Evolutionary conservation across 2,329 filamentous ascomycete species (phyloP).

Genomic region (Colletotrichum sansevieriae): DNA sequence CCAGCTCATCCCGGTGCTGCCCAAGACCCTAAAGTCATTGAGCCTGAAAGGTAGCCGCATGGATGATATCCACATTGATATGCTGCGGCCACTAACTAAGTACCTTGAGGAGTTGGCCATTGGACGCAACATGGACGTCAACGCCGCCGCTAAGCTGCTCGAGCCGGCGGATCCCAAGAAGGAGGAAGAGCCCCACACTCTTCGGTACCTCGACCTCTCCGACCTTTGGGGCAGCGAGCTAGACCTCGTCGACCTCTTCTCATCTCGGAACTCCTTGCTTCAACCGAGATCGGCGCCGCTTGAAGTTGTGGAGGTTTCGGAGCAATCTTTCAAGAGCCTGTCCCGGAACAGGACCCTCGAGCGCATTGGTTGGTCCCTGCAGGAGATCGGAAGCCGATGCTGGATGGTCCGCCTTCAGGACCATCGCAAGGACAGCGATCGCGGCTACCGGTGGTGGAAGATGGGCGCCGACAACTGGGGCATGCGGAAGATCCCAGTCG

Average conservation of each 20-base stretch:
- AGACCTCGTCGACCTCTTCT: slow-evolving; percentile 66
- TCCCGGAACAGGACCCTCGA: slow-evolving; percentile 73
- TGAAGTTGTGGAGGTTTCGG: slow-evolving; percentile 80
- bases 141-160: slow-evolving; percentile 76
- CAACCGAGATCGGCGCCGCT: slow-evolving; percentile 73
- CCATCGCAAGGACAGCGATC: slow-evolving; percentile 60
- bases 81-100: slow-evolving; percentile 75
- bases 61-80: slow-evolving; percentile 71
- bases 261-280: slow-evolving; percentile 66
- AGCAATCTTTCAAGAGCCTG: slow-evolving; percentile 75
- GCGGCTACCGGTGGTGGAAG: slow-evolving; percentile 78
- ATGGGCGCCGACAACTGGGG: slow-evolving; percentile 89
- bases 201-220: slow-evolving; percentile 83
- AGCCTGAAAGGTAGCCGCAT: slow-evolving; percentile 83
- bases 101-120: slow-evolving; percentile 83
- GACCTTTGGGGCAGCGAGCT: slow-evolving; percentile 75
- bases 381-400: slow-evolving; percentile 74
- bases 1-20: slow-evolving; percentile 74
- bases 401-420: slow-evolving; percentile 73
- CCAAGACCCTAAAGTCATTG: slow-evolving; percentile 76
- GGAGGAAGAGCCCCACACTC: slow-evolving; percentile 63
- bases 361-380: slow-evolving; percentile 76
- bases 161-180: slow-evolving; percentile 58
- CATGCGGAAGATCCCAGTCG: slow-evolving; percentile 92
- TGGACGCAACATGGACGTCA: slow-evolving; percentile 74